Conservation (phyloP, 176 grass and related monocot species). For the Saccharum spontaneum region DNA sequence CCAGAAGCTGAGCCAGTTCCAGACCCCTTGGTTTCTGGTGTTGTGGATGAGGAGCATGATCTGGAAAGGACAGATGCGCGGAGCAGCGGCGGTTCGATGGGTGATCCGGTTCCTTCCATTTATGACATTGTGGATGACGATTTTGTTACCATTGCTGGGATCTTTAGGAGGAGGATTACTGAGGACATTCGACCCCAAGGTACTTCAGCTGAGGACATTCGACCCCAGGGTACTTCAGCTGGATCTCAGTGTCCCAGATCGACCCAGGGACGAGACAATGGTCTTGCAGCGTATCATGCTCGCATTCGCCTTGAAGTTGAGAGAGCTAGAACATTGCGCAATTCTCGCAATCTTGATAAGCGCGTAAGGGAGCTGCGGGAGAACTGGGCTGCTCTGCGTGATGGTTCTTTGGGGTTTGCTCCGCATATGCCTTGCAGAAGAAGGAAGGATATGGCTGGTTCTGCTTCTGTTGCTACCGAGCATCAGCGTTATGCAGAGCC, state of each 20-base stretch:
- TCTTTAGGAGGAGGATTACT: constrained; percentile 6
- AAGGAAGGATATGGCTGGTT: constrained; percentile 2
- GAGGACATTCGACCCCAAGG: constrained; percentile 1
- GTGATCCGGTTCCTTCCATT: constrained; percentile 49
- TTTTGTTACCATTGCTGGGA: background rate
- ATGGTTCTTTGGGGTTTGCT: constrained; percentile 54
- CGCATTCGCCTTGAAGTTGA: constrained; percentile 7
- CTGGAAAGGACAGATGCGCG: background rate
- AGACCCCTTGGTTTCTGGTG: constrained; percentile 29
- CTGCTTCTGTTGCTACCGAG: background rate
- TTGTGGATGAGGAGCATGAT: constrained; percentile 31
- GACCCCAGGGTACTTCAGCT: constrained; percentile 17
- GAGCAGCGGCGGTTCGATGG: background rate
- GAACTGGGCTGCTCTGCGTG: constrained; percentile 60
- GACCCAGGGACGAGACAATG: background rate
- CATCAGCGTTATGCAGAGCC: background rate
- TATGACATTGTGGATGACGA: constrained; percentile 64
- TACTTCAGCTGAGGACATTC: constrained; percentile 1
- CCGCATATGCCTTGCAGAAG: constrained; percentile 29
- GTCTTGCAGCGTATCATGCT: background rate
- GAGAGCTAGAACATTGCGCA: constrained; percentile 52
- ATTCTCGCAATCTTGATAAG: constrained; percentile 48
- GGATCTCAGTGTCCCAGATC: constrained; percentile 16
- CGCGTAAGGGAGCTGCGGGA: constrained; percentile 47
- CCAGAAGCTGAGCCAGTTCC: constrained; percentile 16